phyloP scores from a whole-genome alignment of 75 land plant genomes.

The Ceratopteris richardii region DNA sequence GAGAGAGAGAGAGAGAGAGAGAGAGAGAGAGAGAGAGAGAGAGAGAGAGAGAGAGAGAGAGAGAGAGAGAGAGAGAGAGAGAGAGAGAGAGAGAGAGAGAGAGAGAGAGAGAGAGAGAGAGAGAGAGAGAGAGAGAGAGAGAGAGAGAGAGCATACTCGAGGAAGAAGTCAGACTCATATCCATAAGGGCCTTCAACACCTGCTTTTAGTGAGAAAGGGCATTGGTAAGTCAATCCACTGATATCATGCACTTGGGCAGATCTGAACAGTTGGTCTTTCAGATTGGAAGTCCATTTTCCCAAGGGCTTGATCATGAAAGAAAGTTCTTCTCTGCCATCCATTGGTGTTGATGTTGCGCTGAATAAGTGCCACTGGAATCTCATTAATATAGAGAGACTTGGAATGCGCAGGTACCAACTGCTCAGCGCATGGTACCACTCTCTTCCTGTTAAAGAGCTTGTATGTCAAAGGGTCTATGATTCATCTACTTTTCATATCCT shows the following conservation, averaged over 20 bases:
- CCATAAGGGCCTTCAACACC: slow-evolving; percentile 97
- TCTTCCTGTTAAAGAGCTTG: too few relatives aligned
- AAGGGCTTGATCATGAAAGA: slow-evolving; percentile 38
- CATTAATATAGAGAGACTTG: slow-evolving; percentile 25
- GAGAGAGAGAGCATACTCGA: slow-evolving; percentile 29
- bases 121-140: slow-evolving; percentile 3
- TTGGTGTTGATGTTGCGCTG: slow-evolving; percentile 37
- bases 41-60: too few relatives aligned
- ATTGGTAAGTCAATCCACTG: neutral
- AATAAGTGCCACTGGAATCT: slow-evolving; percentile 56
- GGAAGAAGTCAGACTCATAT: slow-evolving; percentile 59
- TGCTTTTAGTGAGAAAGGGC: slow-evolving; percentile 34
- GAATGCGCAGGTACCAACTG: slow-evolving; percentile 37
- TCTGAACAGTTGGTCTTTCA: slow-evolving; percentile 27
- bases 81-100: too few relatives aligned
- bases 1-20: too few relatives aligned
- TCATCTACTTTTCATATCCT: too few relatives aligned
- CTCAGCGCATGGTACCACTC: slow-evolving; percentile 31
- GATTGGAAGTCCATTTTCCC: slow-evolving; percentile 48
- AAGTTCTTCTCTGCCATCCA: slow-evolving; percentile 20
- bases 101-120: too few relatives aligned
- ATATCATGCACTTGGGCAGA: neutral
- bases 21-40: too few relatives aligned
- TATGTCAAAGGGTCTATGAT: too few relatives aligned
- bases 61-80: too few relatives aligned